Percentiles rank a stretch among this genome's conserved stretches.
These are phyloP conservation scores for Thraustochytrium striatum DNA, from an alignment of 352 stramenopile species.

Conservation along the genomic window DNA sequence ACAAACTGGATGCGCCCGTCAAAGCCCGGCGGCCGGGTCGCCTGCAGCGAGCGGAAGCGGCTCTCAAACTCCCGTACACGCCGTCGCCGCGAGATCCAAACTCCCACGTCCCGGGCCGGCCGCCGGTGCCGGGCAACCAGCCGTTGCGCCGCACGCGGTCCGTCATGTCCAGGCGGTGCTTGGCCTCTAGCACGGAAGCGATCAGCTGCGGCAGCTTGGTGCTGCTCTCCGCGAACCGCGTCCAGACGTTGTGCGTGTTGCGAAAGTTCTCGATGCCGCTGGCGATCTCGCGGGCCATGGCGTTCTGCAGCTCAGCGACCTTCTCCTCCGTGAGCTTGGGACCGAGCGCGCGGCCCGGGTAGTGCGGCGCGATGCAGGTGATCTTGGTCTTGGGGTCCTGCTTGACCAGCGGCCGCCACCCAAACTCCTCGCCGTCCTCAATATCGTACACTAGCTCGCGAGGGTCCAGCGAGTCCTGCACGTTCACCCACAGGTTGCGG, in stretches of 20 bases:
- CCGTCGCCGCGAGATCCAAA: background rate
- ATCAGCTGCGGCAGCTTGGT: slow-evolving; percentile 17
- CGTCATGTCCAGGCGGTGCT: slow-evolving; percentile 13
- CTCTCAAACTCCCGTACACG: background rate
- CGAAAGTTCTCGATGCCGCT: slow-evolving; percentile 39
- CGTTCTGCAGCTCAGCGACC: slow-evolving; percentile 26
- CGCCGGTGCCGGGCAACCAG: background rate
- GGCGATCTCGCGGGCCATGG: slow-evolving; percentile 1
- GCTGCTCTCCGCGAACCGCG: background rate
- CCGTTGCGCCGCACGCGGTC: slow-evolving; percentile 30
- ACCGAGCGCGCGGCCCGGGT: background rate
- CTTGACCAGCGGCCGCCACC: slow-evolving; percentile 8
- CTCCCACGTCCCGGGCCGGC: background rate
- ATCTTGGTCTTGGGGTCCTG: background rate
- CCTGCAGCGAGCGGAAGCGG: background rate
- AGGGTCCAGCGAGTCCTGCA: slow-evolving; percentile 11
- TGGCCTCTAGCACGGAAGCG: slow-evolving; percentile 20
- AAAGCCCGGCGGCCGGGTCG: background rate
- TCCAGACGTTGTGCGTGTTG: slow-evolving; percentile 24
- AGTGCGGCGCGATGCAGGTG: background rate
- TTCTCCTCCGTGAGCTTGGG: slow-evolving; percentile 29
- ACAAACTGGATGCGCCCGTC: slow-evolving; percentile 8
- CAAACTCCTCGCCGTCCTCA: slow-evolving; percentile 21
- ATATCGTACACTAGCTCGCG: slow-evolving; percentile 25
- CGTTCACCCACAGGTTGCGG: slow-evolving; percentile 29